Evolutionary conservation across 257 asterid genomes (phyloP), one percentile per base, ranked within the genome.

Genomic region (Euphrasia confusa): DNA sequence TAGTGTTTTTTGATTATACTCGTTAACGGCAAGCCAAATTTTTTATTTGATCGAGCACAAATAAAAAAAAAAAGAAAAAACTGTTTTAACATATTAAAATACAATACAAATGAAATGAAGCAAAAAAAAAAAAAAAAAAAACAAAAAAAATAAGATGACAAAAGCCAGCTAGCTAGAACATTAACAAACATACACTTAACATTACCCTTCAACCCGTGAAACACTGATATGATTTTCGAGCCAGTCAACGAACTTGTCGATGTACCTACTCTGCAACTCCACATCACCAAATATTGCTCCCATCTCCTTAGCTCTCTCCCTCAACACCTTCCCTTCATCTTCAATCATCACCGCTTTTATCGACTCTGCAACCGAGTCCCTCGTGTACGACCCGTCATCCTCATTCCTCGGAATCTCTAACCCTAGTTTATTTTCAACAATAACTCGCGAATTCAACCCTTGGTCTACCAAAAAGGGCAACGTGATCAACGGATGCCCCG

Each of bases 401-500:
- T 70, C 59, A 44, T 79, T 27, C 55, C 55, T 50, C 55, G 66
- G 50, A 10, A 76, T 39, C 42, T 71, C 78, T 0, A 65, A 0
- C 2, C 76, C 84, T 0, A 66, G 9, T 30, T 65, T 10, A 13
- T 63, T 66, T 1, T 59, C 68, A 2, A 1, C 60, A 13, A 78
- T 13, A 30, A 76, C 58, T 37, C 77, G 28, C 1, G 75, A 58
- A 10, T 56, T 76, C 58, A 76, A 7, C 4, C 77, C 72, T 40
- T 76, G 78, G 11, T 76, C 79, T 0, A 76, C 68, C 32, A 75
- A 2, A 58, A 80, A 80, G 0, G 83, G 77, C 5, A 80, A 35
- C 50, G 72, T 65, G 10, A 80, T 67, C 0, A 80, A 17, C 0
- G 83, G 75, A 7, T 42, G 70, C 32, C 80, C 76, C n/a, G 39